Percentiles rank a stretch among this genome's conserved stretches.
phyloP scores from a whole-genome alignment of 163 green algal species.

The Prototheca stagnorum region DNA sequence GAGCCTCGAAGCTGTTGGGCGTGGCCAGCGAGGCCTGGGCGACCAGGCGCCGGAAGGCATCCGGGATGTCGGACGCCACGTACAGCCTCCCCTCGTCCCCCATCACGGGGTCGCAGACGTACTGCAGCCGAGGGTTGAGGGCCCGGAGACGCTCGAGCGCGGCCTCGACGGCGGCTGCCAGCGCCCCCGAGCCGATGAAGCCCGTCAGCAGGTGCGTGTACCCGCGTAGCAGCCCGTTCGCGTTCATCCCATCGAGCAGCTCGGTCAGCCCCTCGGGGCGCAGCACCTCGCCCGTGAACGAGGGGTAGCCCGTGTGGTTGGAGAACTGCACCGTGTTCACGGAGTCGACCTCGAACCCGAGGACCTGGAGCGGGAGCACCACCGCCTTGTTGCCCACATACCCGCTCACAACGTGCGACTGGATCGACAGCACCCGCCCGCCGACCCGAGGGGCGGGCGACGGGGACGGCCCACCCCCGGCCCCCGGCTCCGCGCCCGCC shows the following conservation, averaged over 20 bases:
- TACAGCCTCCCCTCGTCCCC: conserved; percentile 80
- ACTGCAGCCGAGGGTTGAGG: conserved; percentile 49
- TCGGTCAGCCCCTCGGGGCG: conserved; percentile 8
- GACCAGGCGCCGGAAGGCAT: conserved; percentile 36
- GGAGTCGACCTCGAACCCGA: conserved; percentile 67
- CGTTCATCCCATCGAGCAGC: conserved; percentile 57
- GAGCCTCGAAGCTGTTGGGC: conserved; percentile 84
- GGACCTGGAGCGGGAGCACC: conserved; percentile 83
- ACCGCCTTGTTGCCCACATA: conserved; percentile 80
- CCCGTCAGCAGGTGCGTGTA: conserved; percentile 87
- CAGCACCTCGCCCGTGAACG: conserved; percentile 35
- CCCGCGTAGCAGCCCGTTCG: conserved; percentile 46
- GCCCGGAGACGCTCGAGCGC: conserved; percentile 38
- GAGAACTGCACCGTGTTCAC: conserved; percentile 76
- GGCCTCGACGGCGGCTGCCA: conserved; percentile 51
- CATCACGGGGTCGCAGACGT: conserved; percentile 78
- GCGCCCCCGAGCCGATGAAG: conserved; percentile 66
- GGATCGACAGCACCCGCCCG: conserved; percentile 51
- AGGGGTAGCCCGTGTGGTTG: conserved; percentile 87
- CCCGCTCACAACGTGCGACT: conserved; percentile 62
- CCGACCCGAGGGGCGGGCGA: no score
- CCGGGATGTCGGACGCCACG: conserved; percentile 42
- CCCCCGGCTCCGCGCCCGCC: no score
- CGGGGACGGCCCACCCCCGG: no score
- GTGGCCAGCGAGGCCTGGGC: conserved; percentile 59